Conservation (phyloP, 1,139 yeast genomes). For the Hyphopichia burtonii region DNA sequence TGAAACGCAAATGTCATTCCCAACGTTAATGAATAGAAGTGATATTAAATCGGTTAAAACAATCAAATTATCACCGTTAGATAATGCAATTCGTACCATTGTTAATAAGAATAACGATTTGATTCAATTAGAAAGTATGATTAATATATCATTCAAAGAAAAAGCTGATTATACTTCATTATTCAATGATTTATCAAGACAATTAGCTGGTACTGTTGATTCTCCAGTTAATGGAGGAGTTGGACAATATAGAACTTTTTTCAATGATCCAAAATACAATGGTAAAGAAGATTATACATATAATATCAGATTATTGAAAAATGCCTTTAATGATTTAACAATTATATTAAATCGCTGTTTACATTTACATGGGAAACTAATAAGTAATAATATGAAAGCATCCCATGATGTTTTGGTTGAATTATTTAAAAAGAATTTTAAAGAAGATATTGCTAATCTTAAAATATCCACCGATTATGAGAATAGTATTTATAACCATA, state of each 20-base stretch:
- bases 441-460: slow-evolving; percentile 55
- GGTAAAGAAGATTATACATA: slow-evolving; percentile 42
- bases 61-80: slow-evolving; percentile 77
- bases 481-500: slow-evolving; percentile 23
- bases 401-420: slow-evolving; percentile 68
- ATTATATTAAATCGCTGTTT: slow-evolving; percentile 65
- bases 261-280: slow-evolving; percentile 41
- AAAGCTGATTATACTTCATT: slow-evolving; percentile 49
- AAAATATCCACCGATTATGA: slow-evolving; percentile 37
- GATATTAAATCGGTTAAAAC: slow-evolving; percentile 57
- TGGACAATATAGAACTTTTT: slow-evolving; percentile 75
- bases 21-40: slow-evolving; percentile 83
- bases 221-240: slow-evolving; percentile 94
- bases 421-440: slow-evolving; percentile 67
- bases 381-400: slow-evolving; percentile 55
- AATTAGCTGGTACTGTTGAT: slow-evolving; percentile 84
- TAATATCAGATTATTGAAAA: slow-evolving; percentile 50
- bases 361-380: slow-evolving; percentile 63
- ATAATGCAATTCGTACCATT: slow-evolving; percentile 73
- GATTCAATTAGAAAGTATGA: slow-evolving; percentile 63
- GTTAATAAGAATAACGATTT: slow-evolving; percentile 70
- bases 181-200: slow-evolving; percentile 71
- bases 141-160: slow-evolving; percentile 56
- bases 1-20: slow-evolving; percentile 76
- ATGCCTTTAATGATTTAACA: slow-evolving; percentile 71